phyloP scores from a whole-genome alignment of 306 rosid species.

The Sechiopsis laciniata region DNA sequence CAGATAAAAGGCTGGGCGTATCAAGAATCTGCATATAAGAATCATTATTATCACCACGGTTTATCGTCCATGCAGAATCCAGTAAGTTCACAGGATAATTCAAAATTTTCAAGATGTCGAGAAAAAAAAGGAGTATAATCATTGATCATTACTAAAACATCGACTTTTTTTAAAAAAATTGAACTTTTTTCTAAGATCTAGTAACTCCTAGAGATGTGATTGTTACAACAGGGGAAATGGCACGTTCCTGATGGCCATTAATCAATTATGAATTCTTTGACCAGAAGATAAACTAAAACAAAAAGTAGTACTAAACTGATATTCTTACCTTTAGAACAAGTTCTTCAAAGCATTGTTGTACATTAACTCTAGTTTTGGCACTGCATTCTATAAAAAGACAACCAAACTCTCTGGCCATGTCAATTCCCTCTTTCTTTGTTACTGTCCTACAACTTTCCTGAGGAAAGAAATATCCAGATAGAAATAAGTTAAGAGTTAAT shows the following conservation, averaged over 20 bases:
- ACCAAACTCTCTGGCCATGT: constrained; percentile 82
- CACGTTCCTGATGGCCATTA: background rate
- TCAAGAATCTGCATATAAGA: constrained; percentile 64
- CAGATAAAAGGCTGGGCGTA: constrained; percentile 85
- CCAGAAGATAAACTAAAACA: background rate
- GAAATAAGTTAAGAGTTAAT: too few species aligned
- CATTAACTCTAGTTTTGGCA: constrained; percentile 94
- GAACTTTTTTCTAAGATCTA: background rate
- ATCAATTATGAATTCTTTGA: constrained; percentile 13
- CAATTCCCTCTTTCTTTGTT: constrained; percentile 85
- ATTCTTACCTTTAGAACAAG: constrained; percentile 76
- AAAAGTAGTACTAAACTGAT: background rate
- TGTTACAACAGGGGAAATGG: background rate
- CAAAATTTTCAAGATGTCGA: background rate
- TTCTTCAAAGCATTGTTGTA: constrained; percentile 93
- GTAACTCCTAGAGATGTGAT: background rate
- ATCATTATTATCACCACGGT: background rate
- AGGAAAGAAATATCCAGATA: constrained; percentile 19
- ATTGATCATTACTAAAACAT: background rate
- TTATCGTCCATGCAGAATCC: background rate
- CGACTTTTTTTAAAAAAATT: background rate
- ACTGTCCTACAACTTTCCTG: constrained; percentile 83
- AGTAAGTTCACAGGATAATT: background rate
- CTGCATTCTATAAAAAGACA: constrained; percentile 92
- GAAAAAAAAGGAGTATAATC: background rate